phyloP scores from a whole-genome alignment of 2,329 filamentous ascomycete genomes.

The Xylaria sp. region DNA sequence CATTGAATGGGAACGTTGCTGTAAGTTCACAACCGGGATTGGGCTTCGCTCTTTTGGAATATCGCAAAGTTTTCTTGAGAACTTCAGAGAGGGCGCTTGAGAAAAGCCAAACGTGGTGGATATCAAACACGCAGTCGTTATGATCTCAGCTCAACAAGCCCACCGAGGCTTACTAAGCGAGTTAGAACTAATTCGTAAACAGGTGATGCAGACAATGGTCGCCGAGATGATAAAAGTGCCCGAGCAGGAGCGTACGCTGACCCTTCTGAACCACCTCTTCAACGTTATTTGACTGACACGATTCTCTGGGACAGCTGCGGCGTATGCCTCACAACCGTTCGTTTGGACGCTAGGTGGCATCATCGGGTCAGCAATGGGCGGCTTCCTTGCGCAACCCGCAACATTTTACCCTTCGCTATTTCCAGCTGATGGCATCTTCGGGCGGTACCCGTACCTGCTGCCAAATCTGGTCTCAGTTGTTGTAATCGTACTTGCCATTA shows the following conservation, averaged over 20 bases:
- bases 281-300: neutral
- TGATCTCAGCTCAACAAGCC: neutral
- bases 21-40: conserved; percentile 39
- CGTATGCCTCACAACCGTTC: conserved; percentile 52
- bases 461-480: conserved; percentile 73
- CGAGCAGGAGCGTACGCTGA: conserved; percentile 52
- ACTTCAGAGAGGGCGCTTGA: neutral
- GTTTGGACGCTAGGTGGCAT: conserved; percentile 53
- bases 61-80: neutral
- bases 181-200: conserved; percentile 8
- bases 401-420: conserved; percentile 51
- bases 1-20: conserved; percentile 54
- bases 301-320: conserved; percentile 40
- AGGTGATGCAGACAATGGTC: conserved; percentile 56
- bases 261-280: neutral
- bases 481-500: conserved; percentile 69
- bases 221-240: conserved; percentile 55
- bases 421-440: conserved; percentile 55
- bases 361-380: conserved; percentile 52
- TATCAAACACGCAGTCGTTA: neutral
- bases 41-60: neutral
- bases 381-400: conserved; percentile 51
- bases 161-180: neutral
- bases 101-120: neutral
- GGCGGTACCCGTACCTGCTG: conserved; percentile 75